Conservation (phyloP, 2,329 filamentous ascomycete species). For the Fonsecaea nubica region DNA sequence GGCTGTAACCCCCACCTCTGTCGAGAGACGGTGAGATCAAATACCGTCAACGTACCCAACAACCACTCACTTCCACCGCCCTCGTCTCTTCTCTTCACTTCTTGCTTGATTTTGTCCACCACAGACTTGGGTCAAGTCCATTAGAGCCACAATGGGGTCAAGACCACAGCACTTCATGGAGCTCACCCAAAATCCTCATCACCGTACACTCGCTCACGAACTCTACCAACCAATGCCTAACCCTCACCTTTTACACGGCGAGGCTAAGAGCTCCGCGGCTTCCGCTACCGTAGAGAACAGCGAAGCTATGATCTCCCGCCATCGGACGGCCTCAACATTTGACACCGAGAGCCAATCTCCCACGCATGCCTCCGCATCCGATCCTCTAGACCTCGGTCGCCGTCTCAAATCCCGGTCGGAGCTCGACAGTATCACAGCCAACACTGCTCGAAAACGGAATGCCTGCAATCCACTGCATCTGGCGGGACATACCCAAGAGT, state of each 20-base stretch:
- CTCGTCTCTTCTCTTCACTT: background rate
- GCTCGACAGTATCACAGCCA: conserved; percentile 77
- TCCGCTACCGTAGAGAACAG: conserved; percentile 10
- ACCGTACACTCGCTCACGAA: conserved; percentile 20
- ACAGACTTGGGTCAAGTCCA: background rate
- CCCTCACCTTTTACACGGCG: conserved; percentile 33
- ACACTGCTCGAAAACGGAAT: conserved; percentile 76
- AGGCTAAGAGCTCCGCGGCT: conserved; percentile 36
- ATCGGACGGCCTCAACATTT: conserved; percentile 38
- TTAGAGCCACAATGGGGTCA: conserved; percentile 8
- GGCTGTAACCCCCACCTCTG: background rate
- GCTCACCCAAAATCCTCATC: conserved; percentile 33
- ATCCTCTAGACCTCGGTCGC: conserved; percentile 80
- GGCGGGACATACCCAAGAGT: conserved; percentile 46
- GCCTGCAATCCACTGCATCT: conserved; percentile 50
- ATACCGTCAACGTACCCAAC: background rate
- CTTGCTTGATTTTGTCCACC: background rate
- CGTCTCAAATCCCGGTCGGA: conserved; percentile 79
- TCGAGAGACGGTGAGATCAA: background rate
- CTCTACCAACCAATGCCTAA: conserved; percentile 29
- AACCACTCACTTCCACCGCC: background rate
- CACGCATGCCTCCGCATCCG: conserved; percentile 68
- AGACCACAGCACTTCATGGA: conserved; percentile 32
- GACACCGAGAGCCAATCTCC: conserved; percentile 61
- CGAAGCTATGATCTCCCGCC: conserved; percentile 34